Evolutionary conservation across 805 yeast genomes (phyloP), one percentile per base, ranked within the genome.

Genomic region (Naumovozyma castellii): DNA sequence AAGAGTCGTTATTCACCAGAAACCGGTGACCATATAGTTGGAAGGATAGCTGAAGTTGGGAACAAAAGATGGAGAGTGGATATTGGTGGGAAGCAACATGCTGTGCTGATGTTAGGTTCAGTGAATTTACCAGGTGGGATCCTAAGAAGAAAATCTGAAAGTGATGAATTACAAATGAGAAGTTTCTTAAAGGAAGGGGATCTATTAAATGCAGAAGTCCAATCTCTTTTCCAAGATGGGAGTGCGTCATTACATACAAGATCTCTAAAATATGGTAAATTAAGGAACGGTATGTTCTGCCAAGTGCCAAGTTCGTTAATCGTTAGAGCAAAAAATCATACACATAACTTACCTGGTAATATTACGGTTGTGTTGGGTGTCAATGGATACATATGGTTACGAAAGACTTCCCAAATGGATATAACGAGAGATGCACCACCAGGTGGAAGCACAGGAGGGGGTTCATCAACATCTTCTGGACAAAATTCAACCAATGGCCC

Each of bases 81-180:
- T 52, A 86, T 92, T 47, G 97, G 97, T 20, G 85, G 86, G n/a
- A 81, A 79, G 53, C 95, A 85, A 54, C 90, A 87, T 57, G 97
- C 97, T 0, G 80, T 85, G 0, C 65, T 92, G 45, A 81, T 85
- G 86, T 71, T 94, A 42, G 98, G 98, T 10, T 85, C 96, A 1
- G 95, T 92, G 16, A 92, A 92, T 60, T 70, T 92, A 46, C 99
- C 99, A 2, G 98, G 99, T 39, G 99, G 99, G 41, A 84, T 92
- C 2, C 66, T 92, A 51, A 75, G 98, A 62, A 75, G 98, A 55
- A 92, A 94, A 59, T 78, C 88, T 27, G 98, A 94, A 57, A 78
- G 83, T 47, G 99, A 92, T 66, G 98, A 92, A 65, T 69, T 92
- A 47, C 95, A 90, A 57, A 92, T 94, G 99, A 75, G 98, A 54